phyloP scores from a whole-genome alignment of 2,329 filamentous ascomycete genomes.

The Diplodia seriata region DNA sequence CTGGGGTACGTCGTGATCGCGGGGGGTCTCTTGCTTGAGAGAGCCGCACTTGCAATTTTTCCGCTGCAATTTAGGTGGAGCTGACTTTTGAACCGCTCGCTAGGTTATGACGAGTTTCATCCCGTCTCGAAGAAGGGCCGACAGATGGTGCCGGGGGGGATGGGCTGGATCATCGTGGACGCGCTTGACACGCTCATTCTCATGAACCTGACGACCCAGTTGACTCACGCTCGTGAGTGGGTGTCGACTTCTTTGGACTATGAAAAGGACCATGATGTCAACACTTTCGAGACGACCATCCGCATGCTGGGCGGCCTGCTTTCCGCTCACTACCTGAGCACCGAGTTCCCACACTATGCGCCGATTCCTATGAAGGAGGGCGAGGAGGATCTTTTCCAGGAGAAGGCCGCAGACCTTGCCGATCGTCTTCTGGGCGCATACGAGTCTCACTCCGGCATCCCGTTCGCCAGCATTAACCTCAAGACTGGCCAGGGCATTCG shows the following conservation, averaged over 20 bases:
- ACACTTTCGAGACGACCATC: constrained; percentile 97
- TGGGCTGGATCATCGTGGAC: constrained; percentile 99
- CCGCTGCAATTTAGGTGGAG: background rate
- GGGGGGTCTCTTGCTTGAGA: background rate
- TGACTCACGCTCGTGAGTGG: constrained; percentile 88
- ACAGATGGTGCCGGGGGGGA: constrained; percentile 83
- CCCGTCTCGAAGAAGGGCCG: constrained; percentile 79
- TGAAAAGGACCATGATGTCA: constrained; percentile 93
- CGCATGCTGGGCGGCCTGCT: constrained; percentile 94
- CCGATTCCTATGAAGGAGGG: constrained; percentile 72
- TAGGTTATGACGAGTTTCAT: constrained; percentile 80
- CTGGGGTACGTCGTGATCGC: constrained; percentile 73
- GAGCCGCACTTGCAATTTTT: background rate
- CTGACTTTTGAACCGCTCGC: constrained; percentile 32
- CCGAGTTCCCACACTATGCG: constrained; percentile 78
- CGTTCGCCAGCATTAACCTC: constrained; percentile 89
- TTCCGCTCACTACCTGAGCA: constrained; percentile 94
- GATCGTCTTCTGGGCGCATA: constrained; percentile 88
- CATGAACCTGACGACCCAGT: constrained; percentile 91
- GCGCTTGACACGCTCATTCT: constrained; percentile 95
- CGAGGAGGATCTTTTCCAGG: constrained; percentile 91
- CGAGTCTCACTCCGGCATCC: constrained; percentile 83
- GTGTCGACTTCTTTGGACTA: constrained; percentile 80
- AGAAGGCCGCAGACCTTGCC: constrained; percentile 92
- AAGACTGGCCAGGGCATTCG: constrained; percentile 76